phyloP scores from a whole-genome alignment of 108 stramenopile species.

The Skeletonema potamos region DNA sequence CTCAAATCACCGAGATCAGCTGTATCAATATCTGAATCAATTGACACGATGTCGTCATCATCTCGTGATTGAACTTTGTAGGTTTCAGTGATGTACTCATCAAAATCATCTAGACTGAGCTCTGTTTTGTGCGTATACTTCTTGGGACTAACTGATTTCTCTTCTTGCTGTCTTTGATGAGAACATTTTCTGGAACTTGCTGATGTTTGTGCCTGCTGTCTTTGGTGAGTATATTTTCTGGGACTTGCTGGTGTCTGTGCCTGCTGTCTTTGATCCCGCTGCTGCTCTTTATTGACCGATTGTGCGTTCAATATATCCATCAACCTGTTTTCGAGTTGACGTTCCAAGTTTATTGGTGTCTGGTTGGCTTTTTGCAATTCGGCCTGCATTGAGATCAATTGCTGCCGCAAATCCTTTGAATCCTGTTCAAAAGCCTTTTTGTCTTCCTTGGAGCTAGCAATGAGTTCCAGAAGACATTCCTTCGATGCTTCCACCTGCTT shows the following conservation, averaged over 20 bases:
- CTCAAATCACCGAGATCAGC: conserved; percentile 34
- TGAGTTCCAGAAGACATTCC: conserved; percentile 36
- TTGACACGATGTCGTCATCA: conserved; percentile 7
- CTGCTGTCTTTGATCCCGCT: neutral
- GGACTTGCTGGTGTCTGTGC: no score
- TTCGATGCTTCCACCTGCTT: conserved; percentile 32
- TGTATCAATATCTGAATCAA: conserved; percentile 17
- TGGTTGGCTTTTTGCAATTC: conserved; percentile 10
- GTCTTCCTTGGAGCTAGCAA: conserved; percentile 37
- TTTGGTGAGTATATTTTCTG: no score
- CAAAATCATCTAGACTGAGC: neutral
- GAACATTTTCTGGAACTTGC: neutral
- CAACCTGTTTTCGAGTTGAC: neutral
- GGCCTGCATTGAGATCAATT: conserved; percentile 5
- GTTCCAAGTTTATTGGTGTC: neutral
- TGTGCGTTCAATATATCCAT: neutral
- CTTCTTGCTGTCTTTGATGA: neutral
- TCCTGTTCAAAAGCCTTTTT: conserved; percentile 37
- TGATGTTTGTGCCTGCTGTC: neutral
- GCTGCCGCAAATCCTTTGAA: conserved; percentile 27
- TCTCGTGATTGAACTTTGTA: conserved; percentile 23
- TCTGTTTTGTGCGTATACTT: neutral
- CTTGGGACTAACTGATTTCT: conserved; percentile 1
- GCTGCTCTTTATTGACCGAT: neutral
- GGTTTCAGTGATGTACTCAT: neutral